Base-by-base conservation (phyloP, 805 yeast species). In the Teunomyces cretensis region DNA sequence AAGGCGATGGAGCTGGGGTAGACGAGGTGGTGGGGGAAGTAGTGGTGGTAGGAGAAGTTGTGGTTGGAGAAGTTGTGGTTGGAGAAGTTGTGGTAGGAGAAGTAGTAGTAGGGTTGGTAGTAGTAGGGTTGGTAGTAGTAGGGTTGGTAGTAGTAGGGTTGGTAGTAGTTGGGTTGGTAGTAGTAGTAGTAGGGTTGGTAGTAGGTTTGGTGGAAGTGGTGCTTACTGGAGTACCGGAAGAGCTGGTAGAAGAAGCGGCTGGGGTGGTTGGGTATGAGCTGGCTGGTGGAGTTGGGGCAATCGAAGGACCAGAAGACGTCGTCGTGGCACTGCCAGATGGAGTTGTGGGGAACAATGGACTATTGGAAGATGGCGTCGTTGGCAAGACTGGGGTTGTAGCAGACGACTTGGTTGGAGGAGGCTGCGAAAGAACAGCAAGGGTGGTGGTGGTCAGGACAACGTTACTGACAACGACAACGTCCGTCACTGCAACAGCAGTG, bases 401-500 rank as follows among this genome's bases (percentile, higher is more conserved):
- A 30, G 51, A 13, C 6, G 51, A 27, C 8, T 30, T 22, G 11
- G 45, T 50, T 15, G 62, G 58, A 19, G 65, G 66, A 9, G 59
- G 48, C 6, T 54, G 58, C 36, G 42, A 42, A 2, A 54, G 54
- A 7, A 57, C 55, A 7, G 41, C 44, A 15, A 56, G 47, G 2
- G 36, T 39, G 4, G 62, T 57, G 7, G 42, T 32, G 22, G 22
- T 19, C 22, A 19, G 22, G 22, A 6, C 22, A 19, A 19, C 6
- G 22, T 3, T 19, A 19, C 22, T 19, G 22, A 6, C 22, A 6
- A 19, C 22, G 6, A 52, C 44, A 57, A 55, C 52, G 6, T 50
- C 47, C 9, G 69, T 64, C 16, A 55, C 60, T 17, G 65, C 54
- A 11, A 62, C 53, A 31, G 67, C 68, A 13, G 68, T 63, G 37